Evolutionary conservation across 2,329 filamentous ascomycete species (phyloP), one percentile per base, ranked within the genome.

Genomic region (Colletotrichum kahawae): DNA sequence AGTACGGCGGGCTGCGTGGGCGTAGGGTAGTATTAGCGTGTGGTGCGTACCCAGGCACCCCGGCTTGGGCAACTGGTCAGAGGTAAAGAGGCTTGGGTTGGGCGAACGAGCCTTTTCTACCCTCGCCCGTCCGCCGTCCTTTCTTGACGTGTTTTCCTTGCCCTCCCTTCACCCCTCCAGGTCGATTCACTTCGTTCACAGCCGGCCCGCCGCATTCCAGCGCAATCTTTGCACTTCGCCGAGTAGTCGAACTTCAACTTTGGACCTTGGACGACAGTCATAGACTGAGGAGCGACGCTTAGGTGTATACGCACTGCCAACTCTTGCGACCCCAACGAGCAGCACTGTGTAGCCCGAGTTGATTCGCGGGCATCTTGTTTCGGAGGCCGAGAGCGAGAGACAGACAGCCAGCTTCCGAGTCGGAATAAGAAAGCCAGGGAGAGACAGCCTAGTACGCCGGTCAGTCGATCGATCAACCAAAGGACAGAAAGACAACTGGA

Each of bases 51-150:
- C 73, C 64, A 72, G 56, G 73, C 36, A 68, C 73, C 73, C 51
- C 57, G 68, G 60, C 21, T 67, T 67, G 67, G 67, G 67, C 65
- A 33, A 54, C 33, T 51, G 43, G 43, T 51, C 63, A 66, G 38
- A 72, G 38, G 59, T 59, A 70, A 29, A 66, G 60, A 34, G 60
- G 64, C n/a, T 72, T 65, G 62, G 59, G 67, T 68, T 75, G 59
- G 67, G 75, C 75, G 67, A 71, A 71, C 31, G 71, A 67, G 65
- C 72, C 75, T 75, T 76, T 74, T 75, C 67, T 75, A 76, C 75
- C 72, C 72, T 74, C 74, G 71, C 65, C 70, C 65, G 36, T 74
- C 71, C 74, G 60, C 66, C 70, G 54, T 60, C 48, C 56, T 63
- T 34, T 48, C 56, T 62, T 56, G 71, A 27, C 38, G 38, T 57